Base-by-base conservation (phyloP, 2,329 filamentous ascomycete species). In the Cryphonectria radicalis region DNA sequence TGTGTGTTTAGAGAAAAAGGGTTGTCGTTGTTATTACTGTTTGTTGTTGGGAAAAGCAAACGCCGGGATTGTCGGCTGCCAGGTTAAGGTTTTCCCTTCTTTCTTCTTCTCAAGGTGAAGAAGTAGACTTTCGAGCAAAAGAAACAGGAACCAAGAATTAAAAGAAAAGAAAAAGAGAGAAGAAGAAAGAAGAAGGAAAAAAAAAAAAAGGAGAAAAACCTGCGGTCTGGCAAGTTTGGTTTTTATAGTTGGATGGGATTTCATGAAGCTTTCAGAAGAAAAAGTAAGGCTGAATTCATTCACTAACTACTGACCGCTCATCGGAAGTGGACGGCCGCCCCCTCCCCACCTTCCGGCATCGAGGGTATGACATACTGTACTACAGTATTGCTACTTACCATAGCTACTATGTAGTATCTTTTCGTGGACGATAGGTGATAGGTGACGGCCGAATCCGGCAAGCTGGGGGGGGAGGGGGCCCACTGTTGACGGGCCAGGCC, bases 401-500 rank as follows among this genome's bases (percentile, higher is more conserved):
- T 40, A 40, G 10, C 32, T 32, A 32, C 32, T 32, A 32, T 3
- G 3, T 40, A 13, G 8, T 40, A 40, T 40, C 37, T 40, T 50
- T 22, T 10, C 46, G 3, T 11, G 22, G 22, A 11, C 53, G 53
- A 59, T 59, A 59, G 25, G 28, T 59, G 55, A 19, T 59, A 59
- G 25, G 55, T 59, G 55, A 8, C 25, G 25, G 55, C 55, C 55
- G 55, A 59, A 59, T 59, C 55, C 25, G 55, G 55, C 25, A 59
- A 59, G 28, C 25, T 17, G 28, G 53, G 53, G 22, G 55, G 28
- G 28, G 53, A 25, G 22, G 55, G 46, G 8, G 7, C 25, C 55
- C 55, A 32, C 55, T 32, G 55, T 19, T 22, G 55, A 59, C 55
- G 55, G 55, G 55, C 55, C 55, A 59, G 55, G 55, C 55, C 55